Percentiles rank a stretch among this genome's conserved stretches.
phyloP scores from a whole-genome alignment of 768 basidiomycete genomes.

The Termitomyces sp. region DNA sequence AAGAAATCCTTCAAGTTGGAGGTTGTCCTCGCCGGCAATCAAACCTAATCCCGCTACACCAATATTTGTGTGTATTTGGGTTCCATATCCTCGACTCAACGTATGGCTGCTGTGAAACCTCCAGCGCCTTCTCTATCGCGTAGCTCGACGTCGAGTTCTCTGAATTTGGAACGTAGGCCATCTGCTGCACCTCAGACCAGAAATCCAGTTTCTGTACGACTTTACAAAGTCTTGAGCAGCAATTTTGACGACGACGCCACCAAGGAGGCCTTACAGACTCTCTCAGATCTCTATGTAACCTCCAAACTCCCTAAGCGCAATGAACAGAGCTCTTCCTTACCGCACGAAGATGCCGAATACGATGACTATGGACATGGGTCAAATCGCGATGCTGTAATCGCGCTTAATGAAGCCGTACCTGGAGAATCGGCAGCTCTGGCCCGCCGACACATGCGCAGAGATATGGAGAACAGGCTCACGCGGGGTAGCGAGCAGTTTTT shows the following conservation, averaged over 20 bases:
- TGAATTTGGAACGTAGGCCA: slow-evolving; percentile 10
- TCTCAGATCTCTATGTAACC: slow-evolving; percentile 72
- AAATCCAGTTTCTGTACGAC: slow-evolving; percentile 78
- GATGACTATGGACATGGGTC: slow-evolving; percentile 29
- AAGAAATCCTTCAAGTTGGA: too few relatives aligned
- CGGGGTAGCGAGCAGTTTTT: slow-evolving; percentile 83
- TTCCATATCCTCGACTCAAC: neutral
- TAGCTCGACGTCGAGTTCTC: slow-evolving; percentile 6
- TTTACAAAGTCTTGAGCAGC: slow-evolving; percentile 89
- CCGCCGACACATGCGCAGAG: slow-evolving; percentile 74
- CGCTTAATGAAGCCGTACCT: slow-evolving; percentile 32
- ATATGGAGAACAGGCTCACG: slow-evolving; percentile 80
- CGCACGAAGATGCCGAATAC: slow-evolving; percentile 26
- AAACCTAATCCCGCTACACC: too few relatives aligned
- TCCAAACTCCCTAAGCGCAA: slow-evolving; percentile 28
- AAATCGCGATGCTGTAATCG: slow-evolving; percentile 12
- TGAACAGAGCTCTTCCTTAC: slow-evolving; percentile 19
- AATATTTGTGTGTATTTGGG: neutral
- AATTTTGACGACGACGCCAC: slow-evolving; percentile 77
- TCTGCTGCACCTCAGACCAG: slow-evolving; percentile 31
- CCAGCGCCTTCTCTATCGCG: slow-evolving; percentile 7
- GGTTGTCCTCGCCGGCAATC: too few relatives aligned
- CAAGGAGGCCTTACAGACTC: slow-evolving; percentile 74
- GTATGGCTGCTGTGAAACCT: slow-evolving; percentile 5
- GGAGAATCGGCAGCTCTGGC: slow-evolving; percentile 71